Percentiles rank a stretch among this genome's conserved stretches.
Evolutionary conservation across 148 eudicot species (phyloP).

Genomic region (Cornus controversa): DNA sequence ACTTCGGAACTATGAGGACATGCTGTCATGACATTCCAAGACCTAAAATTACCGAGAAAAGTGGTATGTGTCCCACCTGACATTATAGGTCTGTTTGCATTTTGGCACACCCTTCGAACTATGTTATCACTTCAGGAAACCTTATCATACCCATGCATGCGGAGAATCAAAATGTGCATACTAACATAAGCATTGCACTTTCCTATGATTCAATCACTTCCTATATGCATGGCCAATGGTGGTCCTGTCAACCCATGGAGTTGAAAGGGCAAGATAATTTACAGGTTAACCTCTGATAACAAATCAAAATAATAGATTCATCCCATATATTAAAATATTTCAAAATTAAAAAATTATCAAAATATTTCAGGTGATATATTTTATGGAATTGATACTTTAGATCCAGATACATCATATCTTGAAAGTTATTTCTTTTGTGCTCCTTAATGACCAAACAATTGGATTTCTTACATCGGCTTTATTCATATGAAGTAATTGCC

Average conservation of each 20-base stretch:
- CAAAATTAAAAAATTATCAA: no score
- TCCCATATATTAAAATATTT: no score
- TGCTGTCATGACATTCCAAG: not conserved
- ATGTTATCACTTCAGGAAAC: not conserved
- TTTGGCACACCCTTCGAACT: not conserved
- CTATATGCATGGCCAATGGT: not conserved
- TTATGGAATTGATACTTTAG: no score
- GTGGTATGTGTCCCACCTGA: not conserved
- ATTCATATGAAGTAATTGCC: not conserved
- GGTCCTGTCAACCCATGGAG: not conserved
- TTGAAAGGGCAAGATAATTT: not conserved
- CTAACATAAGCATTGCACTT: not conserved
- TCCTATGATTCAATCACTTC: not conserved
- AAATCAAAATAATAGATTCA: no score
- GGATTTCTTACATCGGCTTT: no score
- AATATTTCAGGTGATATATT: no score
- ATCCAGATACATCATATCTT: no score
- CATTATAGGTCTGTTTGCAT: not conserved
- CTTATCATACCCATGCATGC: not conserved
- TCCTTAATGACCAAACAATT: no score
- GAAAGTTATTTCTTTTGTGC: no score
- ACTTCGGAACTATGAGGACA: slow-evolving; percentile 6
- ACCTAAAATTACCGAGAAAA: not conserved
- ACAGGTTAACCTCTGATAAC: not conserved
- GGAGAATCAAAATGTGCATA: not conserved